Evolutionary conservation across 1,139 yeast species (phyloP).

Genomic region (Hyphopichia burtonii): DNA sequence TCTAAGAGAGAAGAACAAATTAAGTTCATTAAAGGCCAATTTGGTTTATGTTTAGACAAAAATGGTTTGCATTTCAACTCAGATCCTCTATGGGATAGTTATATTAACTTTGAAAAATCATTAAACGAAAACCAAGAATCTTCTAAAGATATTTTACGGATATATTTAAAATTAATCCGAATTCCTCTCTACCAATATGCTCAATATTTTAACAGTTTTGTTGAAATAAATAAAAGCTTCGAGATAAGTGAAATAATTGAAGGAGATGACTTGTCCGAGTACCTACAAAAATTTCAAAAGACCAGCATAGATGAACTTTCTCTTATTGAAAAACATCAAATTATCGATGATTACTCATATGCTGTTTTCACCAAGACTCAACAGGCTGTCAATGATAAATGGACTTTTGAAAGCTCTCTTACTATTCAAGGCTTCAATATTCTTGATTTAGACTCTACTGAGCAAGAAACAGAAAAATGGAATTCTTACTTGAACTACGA

Average conservation of each 20-base stretch:
- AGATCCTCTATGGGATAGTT: slow-evolving; percentile 66
- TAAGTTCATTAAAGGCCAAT: slow-evolving; percentile 33
- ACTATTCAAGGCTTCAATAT: slow-evolving; percentile 45
- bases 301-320: slow-evolving; percentile 21
- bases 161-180: slow-evolving; percentile 43
- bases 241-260: slow-evolving; percentile 31
- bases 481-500: slow-evolving; percentile 49
- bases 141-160: slow-evolving; percentile 5
- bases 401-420: slow-evolving; percentile 61
- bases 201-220: slow-evolving; percentile 54
- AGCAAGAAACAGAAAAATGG: slow-evolving; percentile 50
- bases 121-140: slow-evolving; percentile 17
- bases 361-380: slow-evolving; percentile 48
- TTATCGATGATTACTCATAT: slow-evolving; percentile 44
- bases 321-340: slow-evolving; percentile 31
- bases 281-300: slow-evolving; percentile 22
- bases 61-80: slow-evolving; percentile 59
- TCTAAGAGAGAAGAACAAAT: slow-evolving; percentile 15
- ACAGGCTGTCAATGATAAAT: slow-evolving; percentile 48
- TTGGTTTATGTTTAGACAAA: slow-evolving; percentile 16
- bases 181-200: slow-evolving; percentile 74
- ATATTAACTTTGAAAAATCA: slow-evolving; percentile 46
- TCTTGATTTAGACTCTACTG: slow-evolving; percentile 14
- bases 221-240: slow-evolving; percentile 38
- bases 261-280: slow-evolving; percentile 16